Evolutionary conservation across 148 eudicot genomes (phyloP).

Genomic region (Diospyros lotus): DNA sequence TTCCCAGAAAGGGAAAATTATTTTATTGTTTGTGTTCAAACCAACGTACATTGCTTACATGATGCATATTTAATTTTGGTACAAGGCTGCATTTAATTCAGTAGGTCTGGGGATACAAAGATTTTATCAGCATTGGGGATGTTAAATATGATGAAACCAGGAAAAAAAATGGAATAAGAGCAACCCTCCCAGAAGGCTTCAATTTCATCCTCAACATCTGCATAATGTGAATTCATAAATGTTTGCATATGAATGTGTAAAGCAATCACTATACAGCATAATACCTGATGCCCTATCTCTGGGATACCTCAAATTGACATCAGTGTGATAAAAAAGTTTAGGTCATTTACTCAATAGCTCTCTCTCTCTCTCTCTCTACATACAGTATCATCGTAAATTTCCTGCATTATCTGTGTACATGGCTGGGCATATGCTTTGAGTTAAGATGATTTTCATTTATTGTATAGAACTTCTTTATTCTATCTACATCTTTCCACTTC

Average conservation of each 20-base stretch:
- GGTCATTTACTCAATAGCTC: neutral
- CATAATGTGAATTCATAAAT: neutral
- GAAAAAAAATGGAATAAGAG: conserved; percentile 7
- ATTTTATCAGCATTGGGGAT: neutral
- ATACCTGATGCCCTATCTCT: neutral
- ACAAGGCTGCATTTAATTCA: neutral
- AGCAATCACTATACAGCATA: neutral
- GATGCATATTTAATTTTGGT: neutral
- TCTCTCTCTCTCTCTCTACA: neutral
- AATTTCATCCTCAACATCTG: neutral
- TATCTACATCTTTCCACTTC: neutral
- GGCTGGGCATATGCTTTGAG: neutral
- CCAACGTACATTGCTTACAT: neutral
- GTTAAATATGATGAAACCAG: neutral
- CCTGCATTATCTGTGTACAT: neutral
- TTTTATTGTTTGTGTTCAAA: neutral
- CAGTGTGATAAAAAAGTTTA: neutral
- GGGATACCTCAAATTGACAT: neutral
- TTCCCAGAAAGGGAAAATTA: neutral
- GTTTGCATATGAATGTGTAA: neutral
- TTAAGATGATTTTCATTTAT: neutral
- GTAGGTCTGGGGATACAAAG: neutral
- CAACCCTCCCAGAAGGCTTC: neutral
- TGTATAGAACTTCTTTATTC: neutral
- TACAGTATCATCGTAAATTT: neutral